Evolutionary conservation across 495 filamentous ascomycete genomes (phyloP).

Genomic region (Penicillium subrubescens): DNA sequence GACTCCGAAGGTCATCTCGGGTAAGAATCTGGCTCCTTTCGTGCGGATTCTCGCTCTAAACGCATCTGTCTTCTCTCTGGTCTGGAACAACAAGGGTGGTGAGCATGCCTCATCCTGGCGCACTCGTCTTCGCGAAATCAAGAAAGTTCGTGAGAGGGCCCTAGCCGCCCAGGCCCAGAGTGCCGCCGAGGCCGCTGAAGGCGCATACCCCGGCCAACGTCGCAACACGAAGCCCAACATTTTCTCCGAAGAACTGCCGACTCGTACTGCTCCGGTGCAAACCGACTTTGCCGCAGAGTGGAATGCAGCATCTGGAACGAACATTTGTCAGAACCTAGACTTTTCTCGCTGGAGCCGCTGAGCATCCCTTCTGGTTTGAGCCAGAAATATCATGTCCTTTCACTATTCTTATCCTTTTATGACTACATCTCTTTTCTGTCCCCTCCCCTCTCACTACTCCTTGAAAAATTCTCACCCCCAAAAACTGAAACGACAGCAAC

Average conservation of each 20-base stretch:
- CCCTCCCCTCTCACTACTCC: not conserved
- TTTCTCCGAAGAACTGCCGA: constrained; percentile 44
- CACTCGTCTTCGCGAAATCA: constrained; percentile 81
- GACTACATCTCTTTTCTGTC: constrained; percentile 1
- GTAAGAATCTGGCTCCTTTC: constrained; percentile 77
- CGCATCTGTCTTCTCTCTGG: constrained; percentile 86
- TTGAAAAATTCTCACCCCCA: not conserved
- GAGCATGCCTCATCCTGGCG: constrained; percentile 91
- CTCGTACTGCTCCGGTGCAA: constrained; percentile 26
- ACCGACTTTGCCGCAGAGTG: constrained; percentile 45
- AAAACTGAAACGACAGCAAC: constrained; percentile 14
- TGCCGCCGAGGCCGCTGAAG: constrained; percentile 37
- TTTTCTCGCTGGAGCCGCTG: constrained; percentile 49
- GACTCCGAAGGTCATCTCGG: constrained; percentile 81
- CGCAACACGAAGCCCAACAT: constrained; percentile 51
- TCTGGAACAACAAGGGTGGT: constrained; percentile 82
- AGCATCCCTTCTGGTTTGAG: constrained; percentile 1
- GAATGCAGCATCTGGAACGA: constrained; percentile 43
- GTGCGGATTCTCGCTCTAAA: constrained; percentile 90
- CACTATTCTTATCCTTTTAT: not conserved
- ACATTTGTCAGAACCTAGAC: constrained; percentile 45
- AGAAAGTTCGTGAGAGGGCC: constrained; percentile 68
- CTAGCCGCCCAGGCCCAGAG: constrained; percentile 35
- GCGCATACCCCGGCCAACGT: constrained; percentile 44
- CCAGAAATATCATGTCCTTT: not conserved